Percentiles rank a stretch among this genome's conserved stretches.
phyloP scores from a whole-genome alignment of 768 basidiomycete species.

The Tylopilus plumbeoviolaceoides region DNA sequence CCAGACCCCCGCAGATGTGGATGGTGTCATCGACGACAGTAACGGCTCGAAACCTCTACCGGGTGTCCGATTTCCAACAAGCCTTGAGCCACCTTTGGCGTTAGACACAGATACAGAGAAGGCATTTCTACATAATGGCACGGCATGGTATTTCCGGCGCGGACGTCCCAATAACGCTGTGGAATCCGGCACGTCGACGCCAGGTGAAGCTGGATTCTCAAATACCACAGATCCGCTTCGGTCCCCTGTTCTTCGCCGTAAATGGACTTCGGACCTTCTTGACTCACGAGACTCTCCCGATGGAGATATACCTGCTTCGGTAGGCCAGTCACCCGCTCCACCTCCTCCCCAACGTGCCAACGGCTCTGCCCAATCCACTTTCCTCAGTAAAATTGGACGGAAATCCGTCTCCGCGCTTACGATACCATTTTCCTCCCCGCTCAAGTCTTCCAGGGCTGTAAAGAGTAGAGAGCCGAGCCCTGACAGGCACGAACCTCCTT shows the following conservation, averaged over 20 bases:
- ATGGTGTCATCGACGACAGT: slow-evolving; percentile 22
- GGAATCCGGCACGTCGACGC: slow-evolving; percentile 33
- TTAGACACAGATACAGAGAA: slow-evolving; percentile 79
- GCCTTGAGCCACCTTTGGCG: slow-evolving; percentile 54
- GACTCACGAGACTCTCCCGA: slow-evolving; percentile 26
- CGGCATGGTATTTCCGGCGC: slow-evolving; percentile 52
- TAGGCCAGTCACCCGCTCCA: slow-evolving; percentile 2
- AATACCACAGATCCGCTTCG: slow-evolving; percentile 36
- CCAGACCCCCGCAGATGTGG: slow-evolving; percentile 20
- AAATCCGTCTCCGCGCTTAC: slow-evolving; percentile 44
- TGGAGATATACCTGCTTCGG: slow-evolving; percentile 11
- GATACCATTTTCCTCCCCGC: slow-evolving; percentile 32
- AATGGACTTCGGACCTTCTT: slow-evolving; percentile 45
- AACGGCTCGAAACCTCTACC: slow-evolving; percentile 22
- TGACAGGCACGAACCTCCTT: slow-evolving; percentile 35
- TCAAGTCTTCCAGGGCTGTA: slow-evolving; percentile 19
- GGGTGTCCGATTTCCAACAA: slow-evolving; percentile 19
- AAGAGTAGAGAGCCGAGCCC: slow-evolving; percentile 26
- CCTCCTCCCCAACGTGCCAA: slow-evolving; percentile 2
- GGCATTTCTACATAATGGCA: slow-evolving; percentile 53
- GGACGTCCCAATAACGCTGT: slow-evolving; percentile 33
- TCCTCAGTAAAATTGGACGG: slow-evolving; percentile 41
- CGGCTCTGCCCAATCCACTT: slow-evolving; percentile 25
- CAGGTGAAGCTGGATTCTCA: slow-evolving; percentile 26
- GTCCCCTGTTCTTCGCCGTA: slow-evolving; percentile 42